Conservation (phyloP, 768 basidiomycete species). For the Lactarius hengduanensis region DNA sequence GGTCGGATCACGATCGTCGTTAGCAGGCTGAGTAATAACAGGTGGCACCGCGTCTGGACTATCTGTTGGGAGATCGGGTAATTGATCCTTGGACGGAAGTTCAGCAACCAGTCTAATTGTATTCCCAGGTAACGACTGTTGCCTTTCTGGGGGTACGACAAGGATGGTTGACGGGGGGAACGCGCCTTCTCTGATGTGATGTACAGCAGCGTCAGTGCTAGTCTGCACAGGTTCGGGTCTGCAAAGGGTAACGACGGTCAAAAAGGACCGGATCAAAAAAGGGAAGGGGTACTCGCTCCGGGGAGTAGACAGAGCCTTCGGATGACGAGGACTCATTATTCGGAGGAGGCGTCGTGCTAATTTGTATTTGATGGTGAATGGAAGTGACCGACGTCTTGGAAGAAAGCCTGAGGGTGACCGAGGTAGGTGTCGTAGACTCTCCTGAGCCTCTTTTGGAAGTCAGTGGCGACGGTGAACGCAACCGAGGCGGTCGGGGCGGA, state of each 20-base stretch:
- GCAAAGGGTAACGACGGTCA: slow-evolving; percentile 12
- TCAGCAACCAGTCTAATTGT: slow-evolving; percentile 18
- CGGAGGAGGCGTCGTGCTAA: slow-evolving; percentile 9
- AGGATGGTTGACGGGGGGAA: slow-evolving; percentile 49
- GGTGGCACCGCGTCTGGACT: slow-evolving; percentile 1
- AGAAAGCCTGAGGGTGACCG: slow-evolving; percentile 51
- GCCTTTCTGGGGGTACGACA: slow-evolving; percentile 20
- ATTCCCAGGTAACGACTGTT: slow-evolving; percentile 2
- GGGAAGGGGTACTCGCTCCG: slow-evolving; percentile 4
- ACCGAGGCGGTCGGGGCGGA: slow-evolving; percentile 59
- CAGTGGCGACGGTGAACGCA: slow-evolving; percentile 50
- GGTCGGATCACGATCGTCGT: background rate
- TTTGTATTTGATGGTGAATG: slow-evolving; percentile 20
- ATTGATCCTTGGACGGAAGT: slow-evolving; percentile 15
- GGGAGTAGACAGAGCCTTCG: slow-evolving; percentile 15
- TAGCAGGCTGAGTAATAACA: background rate
- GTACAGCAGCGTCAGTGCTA: background rate
- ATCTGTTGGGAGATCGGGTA: slow-evolving; percentile 10
- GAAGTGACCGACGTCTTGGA: slow-evolving; percentile 22
- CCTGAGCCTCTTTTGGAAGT: slow-evolving; percentile 39
- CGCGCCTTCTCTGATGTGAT: slow-evolving; percentile 57
- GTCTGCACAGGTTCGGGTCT: slow-evolving; percentile 14
- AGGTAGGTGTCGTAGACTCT: slow-evolving; percentile 14
- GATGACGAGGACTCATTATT: slow-evolving; percentile 11
- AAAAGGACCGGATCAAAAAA: background rate